phyloP scores from a whole-genome alignment of 2,329 filamentous ascomycete genomes.

The Exophiala dermatitidis region DNA sequence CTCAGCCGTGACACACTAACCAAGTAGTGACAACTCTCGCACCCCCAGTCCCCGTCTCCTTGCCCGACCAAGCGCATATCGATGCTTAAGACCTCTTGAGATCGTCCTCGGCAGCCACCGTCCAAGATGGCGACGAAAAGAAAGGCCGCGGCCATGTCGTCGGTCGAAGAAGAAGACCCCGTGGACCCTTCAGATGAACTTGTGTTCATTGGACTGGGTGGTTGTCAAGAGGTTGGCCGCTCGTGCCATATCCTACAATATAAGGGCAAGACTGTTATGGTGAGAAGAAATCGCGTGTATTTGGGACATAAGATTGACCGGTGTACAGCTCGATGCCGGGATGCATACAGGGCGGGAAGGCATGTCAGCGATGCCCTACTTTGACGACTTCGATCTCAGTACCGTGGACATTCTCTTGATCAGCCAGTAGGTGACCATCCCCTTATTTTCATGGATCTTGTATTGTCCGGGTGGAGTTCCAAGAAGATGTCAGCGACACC shows the following conservation, averaged over 20 bases:
- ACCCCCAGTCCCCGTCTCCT: background rate
- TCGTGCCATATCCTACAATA: slow-evolving; percentile 98
- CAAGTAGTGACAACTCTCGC: background rate
- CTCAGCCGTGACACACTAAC: too few species aligned
- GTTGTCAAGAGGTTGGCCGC: slow-evolving; percentile 92
- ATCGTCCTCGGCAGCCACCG: background rate
- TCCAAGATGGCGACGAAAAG: slow-evolving; percentile 83
- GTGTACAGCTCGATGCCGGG: slow-evolving; percentile 76
- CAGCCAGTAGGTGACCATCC: slow-evolving; percentile 76
- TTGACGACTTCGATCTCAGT: slow-evolving; percentile 96
- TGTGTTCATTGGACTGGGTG: slow-evolving; percentile 86
- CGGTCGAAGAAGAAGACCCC: slow-evolving; percentile 63
- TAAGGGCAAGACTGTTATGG: slow-evolving; percentile 99
- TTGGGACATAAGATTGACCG: slow-evolving; percentile 8
- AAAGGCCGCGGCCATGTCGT: slow-evolving; percentile 69
- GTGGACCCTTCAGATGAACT: slow-evolving; percentile 91
- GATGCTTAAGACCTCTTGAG: background rate
- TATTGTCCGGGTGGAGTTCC: slow-evolving; percentile 8
- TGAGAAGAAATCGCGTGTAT: slow-evolving; percentile 39
- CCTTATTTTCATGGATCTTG: slow-evolving; percentile 24
- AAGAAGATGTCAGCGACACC: background rate
- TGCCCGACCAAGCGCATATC: background rate
- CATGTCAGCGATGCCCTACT: slow-evolving; percentile 87
- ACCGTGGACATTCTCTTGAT: slow-evolving; percentile 95
- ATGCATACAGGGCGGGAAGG: slow-evolving; percentile 84